phyloP scores from a whole-genome alignment of 306 rosid genomes.

The Styphnolobium japonicum region DNA sequence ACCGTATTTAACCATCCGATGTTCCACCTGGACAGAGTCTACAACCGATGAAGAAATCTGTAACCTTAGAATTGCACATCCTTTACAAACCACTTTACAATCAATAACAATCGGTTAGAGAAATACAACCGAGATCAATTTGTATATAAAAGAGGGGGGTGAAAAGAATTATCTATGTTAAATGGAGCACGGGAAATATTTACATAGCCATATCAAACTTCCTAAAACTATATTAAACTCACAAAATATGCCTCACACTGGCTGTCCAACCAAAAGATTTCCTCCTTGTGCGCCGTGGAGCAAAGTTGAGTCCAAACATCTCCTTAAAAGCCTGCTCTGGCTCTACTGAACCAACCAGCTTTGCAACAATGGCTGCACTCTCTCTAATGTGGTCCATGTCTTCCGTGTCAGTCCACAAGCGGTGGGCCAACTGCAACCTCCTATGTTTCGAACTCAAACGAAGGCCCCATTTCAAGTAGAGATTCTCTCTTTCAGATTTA shows the following conservation, averaged over 20 bases:
- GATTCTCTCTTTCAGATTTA: constrained; percentile 55
- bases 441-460: constrained; percentile 60
- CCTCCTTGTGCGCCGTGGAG: constrained; percentile 55
- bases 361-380: constrained; percentile 79
- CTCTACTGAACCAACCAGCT: constrained; percentile 70
- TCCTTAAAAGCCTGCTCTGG: constrained; percentile 87
- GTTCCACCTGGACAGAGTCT: not conserved
- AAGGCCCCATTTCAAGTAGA: constrained; percentile 74
- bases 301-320: constrained; percentile 96
- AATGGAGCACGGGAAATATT: constrained; percentile 16
- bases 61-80: constrained; percentile 12
- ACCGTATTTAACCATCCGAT: not conserved
- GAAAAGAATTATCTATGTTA: constrained; percentile 22
- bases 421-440: constrained; percentile 63
- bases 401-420: constrained; percentile 57
- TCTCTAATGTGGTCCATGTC: constrained; percentile 64
- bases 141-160: not conserved
- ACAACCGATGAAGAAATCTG: constrained; percentile 11
- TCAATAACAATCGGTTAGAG: constrained; percentile 36
- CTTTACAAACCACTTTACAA: constrained; percentile 43
- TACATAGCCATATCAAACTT: constrained; percentile 27
- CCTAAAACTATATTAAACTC: constrained; percentile 34
- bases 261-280: constrained; percentile 52
- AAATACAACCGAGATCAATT: constrained; percentile 6
- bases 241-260: constrained; percentile 47